Evolutionary conservation across 768 basidiomycete species (phyloP).

Genomic region (Dioszegia hungarica): DNA sequence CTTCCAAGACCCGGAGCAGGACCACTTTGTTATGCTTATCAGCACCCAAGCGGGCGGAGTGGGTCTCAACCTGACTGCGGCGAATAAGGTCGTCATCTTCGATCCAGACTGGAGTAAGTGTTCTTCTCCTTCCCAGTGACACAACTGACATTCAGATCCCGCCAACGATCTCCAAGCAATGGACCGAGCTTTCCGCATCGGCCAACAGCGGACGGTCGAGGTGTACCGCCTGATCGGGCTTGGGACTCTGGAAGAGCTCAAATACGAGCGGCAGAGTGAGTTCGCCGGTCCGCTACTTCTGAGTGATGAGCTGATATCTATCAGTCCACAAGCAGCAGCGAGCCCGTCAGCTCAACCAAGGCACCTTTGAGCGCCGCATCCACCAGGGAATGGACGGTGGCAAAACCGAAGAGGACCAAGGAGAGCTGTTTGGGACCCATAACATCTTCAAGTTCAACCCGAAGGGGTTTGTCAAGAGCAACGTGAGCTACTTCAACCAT

Average conservation of each 20-base stretch:
- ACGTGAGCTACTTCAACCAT: slow-evolving; percentile 21
- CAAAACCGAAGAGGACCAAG: slow-evolving; percentile 25
- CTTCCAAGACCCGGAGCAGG: slow-evolving; percentile 65
- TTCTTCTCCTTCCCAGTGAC: neutral
- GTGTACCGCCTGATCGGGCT: slow-evolving; percentile 46
- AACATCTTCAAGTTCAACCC: slow-evolving; percentile 46
- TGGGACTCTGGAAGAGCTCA: slow-evolving; percentile 46
- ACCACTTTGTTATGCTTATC: slow-evolving; percentile 76
- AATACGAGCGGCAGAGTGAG: slow-evolving; percentile 46
- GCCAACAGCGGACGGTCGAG: slow-evolving; percentile 46
- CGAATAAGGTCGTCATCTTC: slow-evolving; percentile 91
- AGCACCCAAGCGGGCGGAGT: slow-evolving; percentile 89
- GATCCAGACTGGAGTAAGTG: slow-evolving; percentile 92
- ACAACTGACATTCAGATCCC: slow-evolving; percentile 80
- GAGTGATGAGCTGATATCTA: neutral
- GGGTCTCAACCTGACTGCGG: slow-evolving; percentile 77
- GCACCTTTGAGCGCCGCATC: slow-evolving; percentile 40
- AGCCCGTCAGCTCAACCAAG: slow-evolving; percentile 38
- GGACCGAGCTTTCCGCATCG: slow-evolving; percentile 49
- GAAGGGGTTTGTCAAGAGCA: slow-evolving; percentile 33
- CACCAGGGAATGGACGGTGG: slow-evolving; percentile 42
- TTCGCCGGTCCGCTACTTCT: neutral
- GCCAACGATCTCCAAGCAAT: slow-evolving; percentile 75
- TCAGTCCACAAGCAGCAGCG: slow-evolving; percentile 39
- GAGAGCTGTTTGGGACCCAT: slow-evolving; percentile 44